phyloP scores from a whole-genome alignment of 495 filamentous ascomycete genomes.

The Evernia prunastri region DNA sequence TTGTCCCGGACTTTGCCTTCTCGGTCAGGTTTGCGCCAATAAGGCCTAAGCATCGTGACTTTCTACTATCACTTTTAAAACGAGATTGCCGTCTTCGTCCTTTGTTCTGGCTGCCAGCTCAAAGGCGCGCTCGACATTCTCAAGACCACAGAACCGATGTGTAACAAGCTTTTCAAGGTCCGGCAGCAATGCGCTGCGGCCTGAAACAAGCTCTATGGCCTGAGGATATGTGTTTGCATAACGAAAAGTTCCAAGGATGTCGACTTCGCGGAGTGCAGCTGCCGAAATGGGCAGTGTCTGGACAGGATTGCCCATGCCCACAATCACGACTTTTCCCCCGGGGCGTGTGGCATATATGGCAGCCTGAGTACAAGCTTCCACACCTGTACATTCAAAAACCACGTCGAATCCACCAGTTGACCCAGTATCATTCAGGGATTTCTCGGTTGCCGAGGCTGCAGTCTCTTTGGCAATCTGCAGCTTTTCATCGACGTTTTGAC shows the following conservation, averaged over 20 bases:
- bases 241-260: constrained; percentile 86
- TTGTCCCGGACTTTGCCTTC: not conserved
- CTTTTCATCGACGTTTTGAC: constrained; percentile 45
- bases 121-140: constrained; percentile 62
- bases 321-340: constrained; percentile 76
- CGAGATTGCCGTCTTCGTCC: constrained; percentile 70
- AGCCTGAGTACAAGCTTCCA: constrained; percentile 78
- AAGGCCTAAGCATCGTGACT: not conserved
- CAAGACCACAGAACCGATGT: constrained; percentile 65
- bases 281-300: constrained; percentile 81
- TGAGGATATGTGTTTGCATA: constrained; percentile 75
- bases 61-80: constrained; percentile 80
- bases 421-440: constrained; percentile 23
- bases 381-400: constrained; percentile 88
- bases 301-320: constrained; percentile 90
- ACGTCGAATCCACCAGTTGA: constrained; percentile 59
- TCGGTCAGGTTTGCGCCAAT: not conserved
- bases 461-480: constrained; percentile 54
- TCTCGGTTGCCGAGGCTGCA: constrained; percentile 43
- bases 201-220: constrained; percentile 66
- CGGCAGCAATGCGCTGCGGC: constrained; percentile 20
- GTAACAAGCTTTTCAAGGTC: constrained; percentile 59
- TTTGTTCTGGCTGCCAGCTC: constrained; percentile 70
- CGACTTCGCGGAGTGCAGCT: constrained; percentile 80
- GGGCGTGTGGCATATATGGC: constrained; percentile 71